Evolutionary conservation across 106 monocot species (phyloP), one percentile per base, ranked within the genome.

Genomic region (Agapanthus africanus): DNA sequence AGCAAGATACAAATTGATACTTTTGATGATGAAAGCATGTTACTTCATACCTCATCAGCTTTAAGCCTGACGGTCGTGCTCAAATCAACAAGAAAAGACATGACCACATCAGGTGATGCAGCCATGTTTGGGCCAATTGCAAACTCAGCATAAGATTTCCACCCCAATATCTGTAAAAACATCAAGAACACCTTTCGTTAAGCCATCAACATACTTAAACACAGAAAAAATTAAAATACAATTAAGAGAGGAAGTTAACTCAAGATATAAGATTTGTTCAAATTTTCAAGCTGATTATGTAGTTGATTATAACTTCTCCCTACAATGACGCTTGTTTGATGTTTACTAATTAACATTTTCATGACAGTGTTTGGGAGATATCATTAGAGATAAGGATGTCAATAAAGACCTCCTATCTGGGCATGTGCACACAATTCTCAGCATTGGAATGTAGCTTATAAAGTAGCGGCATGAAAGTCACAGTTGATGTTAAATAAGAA

Each of bases 91-190:
- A 97, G 71, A 83, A 92, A 97, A 11, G 81, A 73, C 51, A 41
- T 73, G 32, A 89, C 97, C 54, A 89, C 80, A 62, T 87, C 80
- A 19, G 85, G 82, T 77, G 81, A 82, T 76, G 78, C 74, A 25
- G 97, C 97, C 91, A 97, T 79, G 71, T 89, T 97, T 66, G 85
- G 73, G 33, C 71, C 70, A 79, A 87, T 81, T 54, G 91, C 85
- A 77, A 97, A 97, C 38, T 97, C 91, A 71, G 86, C 72, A 81
- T 84, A 97, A 51, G 85, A 89, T 78, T 80, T 89, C 68, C 78
- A 97, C 5, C 92, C 89, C 86, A 97, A 82, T 72, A 87, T 79
- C 92, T 97, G 78, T 69, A 80, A 18, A 34, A 25, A 25, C 19
- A 25, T 54, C 37, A 56, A 26, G 14, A 25, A n/a, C n/a, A n/a